Percentiles rank a stretch among this genome's conserved stretches.
Conservation (phyloP, 768 basidiomycete genomes). For the Gautieria morchelliformis region DNA sequence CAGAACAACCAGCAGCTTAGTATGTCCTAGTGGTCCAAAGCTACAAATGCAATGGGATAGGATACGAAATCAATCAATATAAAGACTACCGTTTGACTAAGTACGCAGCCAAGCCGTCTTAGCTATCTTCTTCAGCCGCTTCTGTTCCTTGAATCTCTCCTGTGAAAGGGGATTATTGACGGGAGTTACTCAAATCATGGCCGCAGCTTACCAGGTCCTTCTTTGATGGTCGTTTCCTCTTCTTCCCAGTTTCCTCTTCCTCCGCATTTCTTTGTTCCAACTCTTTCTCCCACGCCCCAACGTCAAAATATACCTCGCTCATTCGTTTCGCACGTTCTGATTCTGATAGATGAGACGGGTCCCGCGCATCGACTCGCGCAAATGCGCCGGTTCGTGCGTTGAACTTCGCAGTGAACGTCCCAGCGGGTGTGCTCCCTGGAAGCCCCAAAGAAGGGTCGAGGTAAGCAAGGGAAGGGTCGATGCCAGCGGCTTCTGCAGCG, state of each 20-base stretch:
- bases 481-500: slow-evolving; percentile 68
- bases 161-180: slow-evolving; percentile 21
- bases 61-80: background rate
- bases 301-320: slow-evolving; percentile 85
- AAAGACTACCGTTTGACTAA: slow-evolving; percentile 19
- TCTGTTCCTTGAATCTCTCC: slow-evolving; percentile 82
- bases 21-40: background rate
- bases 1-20: background rate
- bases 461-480: slow-evolving; percentile 72
- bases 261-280: slow-evolving; percentile 37
- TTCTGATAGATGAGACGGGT: slow-evolving; percentile 70
- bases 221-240: slow-evolving; percentile 71
- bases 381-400: slow-evolving; percentile 69
- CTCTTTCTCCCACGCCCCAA: slow-evolving; percentile 68
- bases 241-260: slow-evolving; percentile 51
- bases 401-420: slow-evolving; percentile 37
- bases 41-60: background rate
- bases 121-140: slow-evolving; percentile 71
- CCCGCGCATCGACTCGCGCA: slow-evolving; percentile 52
- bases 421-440: slow-evolving; percentile 24
- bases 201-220: slow-evolving; percentile 63
- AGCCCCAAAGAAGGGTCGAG: slow-evolving; percentile 61
- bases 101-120: slow-evolving; percentile 85
- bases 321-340: slow-evolving; percentile 76
- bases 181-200: background rate